phyloP scores from a whole-genome alignment of 345 rosid genomes.

The Gossypium turneri region DNA sequence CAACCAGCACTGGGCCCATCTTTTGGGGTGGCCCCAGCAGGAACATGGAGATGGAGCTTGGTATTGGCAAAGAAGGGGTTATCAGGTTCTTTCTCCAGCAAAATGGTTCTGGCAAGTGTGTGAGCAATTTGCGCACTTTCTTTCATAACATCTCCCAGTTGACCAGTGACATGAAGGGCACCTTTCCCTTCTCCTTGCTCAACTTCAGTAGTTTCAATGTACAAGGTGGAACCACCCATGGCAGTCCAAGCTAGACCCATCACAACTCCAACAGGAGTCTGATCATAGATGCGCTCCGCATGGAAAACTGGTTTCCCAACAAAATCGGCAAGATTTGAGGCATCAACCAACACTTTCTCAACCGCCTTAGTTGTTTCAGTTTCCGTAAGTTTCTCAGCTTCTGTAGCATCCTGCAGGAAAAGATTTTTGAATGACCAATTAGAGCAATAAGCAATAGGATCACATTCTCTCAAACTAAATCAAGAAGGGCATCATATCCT shows the following conservation, averaged over 20 bases:
- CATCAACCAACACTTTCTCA: slow-evolving; percentile 65
- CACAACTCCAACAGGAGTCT: slow-evolving; percentile 91
- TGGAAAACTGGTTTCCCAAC: slow-evolving; percentile 97
- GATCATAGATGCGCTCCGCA: slow-evolving; percentile 86
- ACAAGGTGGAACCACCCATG: slow-evolving; percentile 98
- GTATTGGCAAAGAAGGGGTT: slow-evolving; percentile 71
- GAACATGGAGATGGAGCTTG: slow-evolving; percentile 97
- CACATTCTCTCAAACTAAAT: background rate
- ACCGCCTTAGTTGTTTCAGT: slow-evolving; percentile 27
- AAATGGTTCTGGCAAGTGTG: slow-evolving; percentile 75
- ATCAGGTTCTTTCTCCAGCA: slow-evolving; percentile 63
- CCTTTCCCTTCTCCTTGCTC: slow-evolving; percentile 96
- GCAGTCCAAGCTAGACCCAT: slow-evolving; percentile 99
- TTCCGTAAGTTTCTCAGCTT: slow-evolving; percentile 34
- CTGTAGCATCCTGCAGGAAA: slow-evolving; percentile 38
- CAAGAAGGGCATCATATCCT: background rate
- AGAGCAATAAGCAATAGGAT: slow-evolving; percentile 1
- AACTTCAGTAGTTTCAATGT: slow-evolving; percentile 79
- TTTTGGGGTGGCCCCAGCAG: slow-evolving; percentile 97
- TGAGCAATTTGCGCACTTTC: slow-evolving; percentile 97
- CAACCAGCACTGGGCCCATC: slow-evolving; percentile 99
- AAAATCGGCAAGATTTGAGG: slow-evolving; percentile 66
- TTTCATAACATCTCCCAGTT: slow-evolving; percentile 99
- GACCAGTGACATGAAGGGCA: slow-evolving; percentile 76
- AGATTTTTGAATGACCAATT: background rate